Evolutionary conservation across 225 moss, liverwort and hornwort species (phyloP).

Genomic region (Physcomitrellopsis africana): DNA sequence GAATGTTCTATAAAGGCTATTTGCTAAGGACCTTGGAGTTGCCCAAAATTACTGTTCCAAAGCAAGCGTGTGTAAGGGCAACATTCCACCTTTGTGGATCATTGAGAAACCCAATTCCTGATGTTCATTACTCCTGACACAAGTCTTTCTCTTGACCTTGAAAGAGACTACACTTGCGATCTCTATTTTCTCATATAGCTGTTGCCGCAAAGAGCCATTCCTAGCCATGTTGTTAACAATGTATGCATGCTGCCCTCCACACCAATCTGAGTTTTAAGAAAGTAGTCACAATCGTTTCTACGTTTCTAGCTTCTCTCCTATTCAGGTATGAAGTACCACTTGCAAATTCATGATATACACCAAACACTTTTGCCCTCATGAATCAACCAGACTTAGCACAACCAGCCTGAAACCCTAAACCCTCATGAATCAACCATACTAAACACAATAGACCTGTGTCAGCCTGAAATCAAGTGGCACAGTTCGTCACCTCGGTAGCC

Average conservation of each 20-base stretch:
- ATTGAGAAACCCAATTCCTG: slow-evolving; percentile 98
- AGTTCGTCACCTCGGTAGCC: no score
- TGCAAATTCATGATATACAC: no score
- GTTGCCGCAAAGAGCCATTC: slow-evolving; percentile 93
- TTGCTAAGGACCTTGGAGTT: slow-evolving; percentile 99
- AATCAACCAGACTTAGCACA: no score
- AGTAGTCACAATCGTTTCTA: slow-evolving; percentile 96
- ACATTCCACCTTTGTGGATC: slow-evolving; percentile 95
- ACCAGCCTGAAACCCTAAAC: no score
- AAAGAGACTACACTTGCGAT: slow-evolving; percentile 97
- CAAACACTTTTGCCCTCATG: no score
- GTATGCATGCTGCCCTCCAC: slow-evolving; percentile 98
- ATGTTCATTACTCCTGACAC: slow-evolving; percentile 98
- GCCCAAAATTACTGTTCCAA: slow-evolving; percentile 87
- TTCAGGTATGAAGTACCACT: slow-evolving; percentile 98
- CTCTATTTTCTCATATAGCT: slow-evolving; percentile 97
- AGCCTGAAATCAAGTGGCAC: no score
- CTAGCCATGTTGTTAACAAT: slow-evolving; percentile 99
- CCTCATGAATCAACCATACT: no score
- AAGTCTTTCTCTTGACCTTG: slow-evolving; percentile 99
- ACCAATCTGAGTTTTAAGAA: slow-evolving; percentile 95
- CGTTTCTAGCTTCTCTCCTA: slow-evolving; percentile 93
- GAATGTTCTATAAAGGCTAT: slow-evolving; percentile 96
- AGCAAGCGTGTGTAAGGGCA: slow-evolving; percentile 93
- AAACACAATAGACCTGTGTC: no score